Percentiles rank a stretch among this genome's conserved stretches.
Evolutionary conservation across 2,329 filamentous ascomycete genomes (phyloP).

Genomic region (Pseudogymnoascus sp.): DNA sequence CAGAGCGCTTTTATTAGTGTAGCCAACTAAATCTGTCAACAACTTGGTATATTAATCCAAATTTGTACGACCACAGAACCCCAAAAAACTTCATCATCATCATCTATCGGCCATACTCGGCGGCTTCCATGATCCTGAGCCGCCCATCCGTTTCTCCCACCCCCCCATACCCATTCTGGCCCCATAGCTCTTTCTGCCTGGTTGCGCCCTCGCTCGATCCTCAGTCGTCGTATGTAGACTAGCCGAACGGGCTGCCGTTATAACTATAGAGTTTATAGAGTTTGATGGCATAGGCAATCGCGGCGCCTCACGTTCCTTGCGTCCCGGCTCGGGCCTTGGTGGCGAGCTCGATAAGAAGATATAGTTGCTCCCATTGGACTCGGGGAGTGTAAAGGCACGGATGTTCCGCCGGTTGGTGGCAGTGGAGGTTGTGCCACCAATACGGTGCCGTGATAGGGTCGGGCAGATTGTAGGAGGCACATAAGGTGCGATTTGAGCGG

Average conservation of each 20-base stretch:
- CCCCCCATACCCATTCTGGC: not conserved
- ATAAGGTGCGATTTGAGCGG: not conserved
- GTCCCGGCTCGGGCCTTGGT: conserved; percentile 16
- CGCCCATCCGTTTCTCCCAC: not conserved
- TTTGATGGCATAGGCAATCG: not conserved
- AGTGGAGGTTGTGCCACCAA: conserved; percentile 1
- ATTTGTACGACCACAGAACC: not conserved
- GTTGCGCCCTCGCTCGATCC: not conserved
- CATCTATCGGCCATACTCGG: conserved; percentile 2
- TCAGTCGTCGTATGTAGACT: not conserved
- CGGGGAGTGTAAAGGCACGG: conserved; percentile 11
- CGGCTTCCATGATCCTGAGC: not conserved
- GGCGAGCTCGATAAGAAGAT: conserved; percentile 28
- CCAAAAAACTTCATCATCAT: not conserved
- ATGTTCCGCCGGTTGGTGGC: conserved; percentile 17
- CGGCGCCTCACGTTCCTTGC: conserved; percentile 10
- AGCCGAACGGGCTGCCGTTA: not conserved
- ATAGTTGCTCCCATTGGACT: conserved; percentile 19
- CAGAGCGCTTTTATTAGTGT: not conserved
- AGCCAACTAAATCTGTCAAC: not conserved
- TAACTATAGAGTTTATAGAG: not conserved
- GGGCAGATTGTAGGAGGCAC: conserved; percentile 5
- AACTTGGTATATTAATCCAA: not conserved
- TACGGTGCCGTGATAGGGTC: conserved; percentile 3
- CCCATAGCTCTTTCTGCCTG: not conserved